phyloP scores from a whole-genome alignment of 768 basidiomycete species.

The Kwoniella dendrophila region DNA sequence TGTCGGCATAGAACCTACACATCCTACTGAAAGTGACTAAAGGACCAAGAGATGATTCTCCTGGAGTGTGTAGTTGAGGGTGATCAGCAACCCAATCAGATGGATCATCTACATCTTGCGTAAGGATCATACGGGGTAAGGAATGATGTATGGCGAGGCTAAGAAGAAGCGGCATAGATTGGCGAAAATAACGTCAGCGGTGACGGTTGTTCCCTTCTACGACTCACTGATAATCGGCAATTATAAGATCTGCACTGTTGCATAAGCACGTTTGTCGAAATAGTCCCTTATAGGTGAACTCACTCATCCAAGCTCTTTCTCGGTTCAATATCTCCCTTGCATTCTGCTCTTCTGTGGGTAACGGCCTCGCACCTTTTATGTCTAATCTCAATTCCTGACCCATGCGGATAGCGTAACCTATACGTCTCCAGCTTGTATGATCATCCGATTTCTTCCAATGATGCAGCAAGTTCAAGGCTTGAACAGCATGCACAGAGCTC shows the following conservation, averaged over 20 bases:
- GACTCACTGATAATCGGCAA: conserved; percentile 24
- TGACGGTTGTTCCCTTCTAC: not conserved
- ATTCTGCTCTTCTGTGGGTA: conserved; percentile 11
- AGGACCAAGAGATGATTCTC: conserved; percentile 16
- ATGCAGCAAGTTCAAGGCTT: conserved; percentile 14
- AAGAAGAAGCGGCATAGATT: not conserved
- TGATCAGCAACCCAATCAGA: conserved; percentile 20
- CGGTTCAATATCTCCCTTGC: conserved; percentile 15
- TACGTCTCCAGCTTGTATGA: conserved; percentile 16
- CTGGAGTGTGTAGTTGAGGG: conserved; percentile 9
- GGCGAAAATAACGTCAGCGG: not conserved
- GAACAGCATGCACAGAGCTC: conserved; percentile 16
- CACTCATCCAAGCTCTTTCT: conserved; percentile 24
- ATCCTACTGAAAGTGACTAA: conserved; percentile 12
- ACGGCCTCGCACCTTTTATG: conserved; percentile 5
- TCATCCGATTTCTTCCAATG: conserved; percentile 26
- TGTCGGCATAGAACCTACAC: conserved; percentile 22
- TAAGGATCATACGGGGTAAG: conserved; percentile 18
- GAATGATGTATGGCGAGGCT: conserved; percentile 23
- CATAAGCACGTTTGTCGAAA: not conserved
- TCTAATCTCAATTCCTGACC: conserved; percentile 18
- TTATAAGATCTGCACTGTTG: not conserved
- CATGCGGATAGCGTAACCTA: conserved; percentile 22
- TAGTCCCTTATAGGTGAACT: not conserved
- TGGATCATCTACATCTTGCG: conserved; percentile 15